Evolutionary conservation across 2,329 filamentous ascomycete genomes (phyloP).

Genomic region (Hypoxylon sp.): DNA sequence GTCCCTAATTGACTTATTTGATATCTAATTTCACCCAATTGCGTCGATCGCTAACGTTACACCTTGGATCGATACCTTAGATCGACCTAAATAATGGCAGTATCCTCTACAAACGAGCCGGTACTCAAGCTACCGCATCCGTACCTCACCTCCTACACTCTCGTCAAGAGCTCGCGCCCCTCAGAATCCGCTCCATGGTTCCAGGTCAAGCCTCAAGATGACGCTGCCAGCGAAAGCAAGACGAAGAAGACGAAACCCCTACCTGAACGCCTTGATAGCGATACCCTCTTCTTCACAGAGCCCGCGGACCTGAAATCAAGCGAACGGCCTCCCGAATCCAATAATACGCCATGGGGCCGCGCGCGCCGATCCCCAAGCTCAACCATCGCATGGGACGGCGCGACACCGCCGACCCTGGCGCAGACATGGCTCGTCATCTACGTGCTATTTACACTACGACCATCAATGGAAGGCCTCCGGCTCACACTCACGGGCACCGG

Average conservation of each 20-base stretch:
- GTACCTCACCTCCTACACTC: conserved; percentile 61
- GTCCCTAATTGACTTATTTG: conserved; percentile 13
- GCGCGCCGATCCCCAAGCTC: conserved; percentile 66
- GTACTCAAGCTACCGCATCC: conserved; percentile 65
- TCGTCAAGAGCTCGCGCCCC: conserved; percentile 54
- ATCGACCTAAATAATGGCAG: conserved; percentile 43
- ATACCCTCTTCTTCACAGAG: conserved; percentile 60
- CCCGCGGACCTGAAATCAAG: conserved; percentile 63
- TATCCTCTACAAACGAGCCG: conserved; percentile 52
- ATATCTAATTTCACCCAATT: conserved; percentile 21
- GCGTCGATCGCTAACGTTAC: conserved; percentile 3
- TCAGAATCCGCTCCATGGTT: conserved; percentile 52
- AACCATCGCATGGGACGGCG: conserved; percentile 59
- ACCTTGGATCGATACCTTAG: conserved; percentile 5
- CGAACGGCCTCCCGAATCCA: conserved; percentile 63
- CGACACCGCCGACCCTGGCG: conserved; percentile 59
- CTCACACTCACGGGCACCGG: conserved; percentile 59
- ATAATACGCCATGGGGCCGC: conserved; percentile 70
- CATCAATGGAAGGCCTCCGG: conserved; percentile 63
- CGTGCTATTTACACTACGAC: conserved; percentile 64
- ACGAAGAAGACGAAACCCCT: conserved; percentile 49
- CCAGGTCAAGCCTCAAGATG: conserved; percentile 52
- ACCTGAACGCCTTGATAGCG: conserved; percentile 54
- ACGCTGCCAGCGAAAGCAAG: conserved; percentile 39
- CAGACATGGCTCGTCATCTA: conserved; percentile 68